Evolutionary conservation across 2,329 filamentous ascomycete genomes (phyloP).

Genomic region (Epichloe sp.): DNA sequence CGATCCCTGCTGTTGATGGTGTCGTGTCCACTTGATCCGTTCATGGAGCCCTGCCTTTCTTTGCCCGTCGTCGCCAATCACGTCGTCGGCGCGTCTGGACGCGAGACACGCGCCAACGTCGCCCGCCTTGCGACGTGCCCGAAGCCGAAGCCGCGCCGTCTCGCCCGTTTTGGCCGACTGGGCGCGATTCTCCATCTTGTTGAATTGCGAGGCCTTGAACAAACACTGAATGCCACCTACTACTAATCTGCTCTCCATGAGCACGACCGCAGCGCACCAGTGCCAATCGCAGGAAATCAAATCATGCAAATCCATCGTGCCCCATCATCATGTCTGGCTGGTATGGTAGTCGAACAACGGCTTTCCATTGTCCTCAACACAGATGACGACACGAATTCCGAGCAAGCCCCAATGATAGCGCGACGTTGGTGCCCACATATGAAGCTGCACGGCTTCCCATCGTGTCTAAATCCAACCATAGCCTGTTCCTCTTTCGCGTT

Average conservation of each 20-base stretch:
- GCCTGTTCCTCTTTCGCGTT: constrained; percentile 4
- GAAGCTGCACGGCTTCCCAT: neutral
- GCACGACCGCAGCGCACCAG: neutral
- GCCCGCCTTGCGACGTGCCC: neutral
- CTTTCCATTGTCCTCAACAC: no score
- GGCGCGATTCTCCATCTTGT: neutral
- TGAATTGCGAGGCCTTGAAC: no score
- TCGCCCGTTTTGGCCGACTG: neutral
- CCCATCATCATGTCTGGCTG: neutral
- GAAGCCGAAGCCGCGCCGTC: neutral
- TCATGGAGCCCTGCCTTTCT: no score
- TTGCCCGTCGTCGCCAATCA: neutral
- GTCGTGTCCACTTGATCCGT: no score
- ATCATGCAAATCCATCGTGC: neutral
- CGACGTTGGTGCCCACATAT: neutral
- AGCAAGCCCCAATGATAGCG: neutral
- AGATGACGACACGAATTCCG: neutral
- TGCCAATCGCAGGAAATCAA: neutral
- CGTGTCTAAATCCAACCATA: neutral
- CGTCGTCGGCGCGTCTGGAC: neutral
- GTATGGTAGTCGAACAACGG: no score
- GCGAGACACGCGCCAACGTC: neutral
- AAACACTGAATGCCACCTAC: no score
- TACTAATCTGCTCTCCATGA: neutral
- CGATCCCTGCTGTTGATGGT: no score